Evolutionary conservation across 2,329 filamentous ascomycete genomes (phyloP), one percentile per base, ranked within the genome.

Genomic region (Cladosporium sphaerospermum): DNA sequence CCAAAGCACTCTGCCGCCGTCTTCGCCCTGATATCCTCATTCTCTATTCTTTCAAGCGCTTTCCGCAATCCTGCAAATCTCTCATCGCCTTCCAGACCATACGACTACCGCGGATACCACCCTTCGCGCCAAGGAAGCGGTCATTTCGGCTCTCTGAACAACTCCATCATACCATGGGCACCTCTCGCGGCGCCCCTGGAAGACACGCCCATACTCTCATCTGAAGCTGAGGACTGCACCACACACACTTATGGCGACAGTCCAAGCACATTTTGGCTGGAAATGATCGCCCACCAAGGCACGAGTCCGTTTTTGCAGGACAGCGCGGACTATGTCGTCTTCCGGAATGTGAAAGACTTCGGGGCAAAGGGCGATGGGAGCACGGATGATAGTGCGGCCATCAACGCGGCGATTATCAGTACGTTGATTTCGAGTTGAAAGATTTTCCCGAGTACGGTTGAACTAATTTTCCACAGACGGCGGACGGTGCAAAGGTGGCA

Each of bases 341-440:
- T 70, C 62, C 73, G 74, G 48, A 75, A 76, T 50, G 73, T 76
- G 33, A 72, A 69, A 57, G 68, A 69, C 55, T 74, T 64, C 46
- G 70, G 66, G 44, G 68, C 69, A 33, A 64, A 61, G 71, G 81
- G 81, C 58, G 82, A 85, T 62, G 83, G 83, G 10, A 69, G 73
- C 2, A 86, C 86, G n/a, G 92, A 96, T 66, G 92, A 96, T 67
- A 96, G 90, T 0, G 84, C 72, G 1, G 89, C 90, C 52, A 95
- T 97, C 78, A 96, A 96, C 73, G 70, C 75, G 42, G 89, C 89
- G 56, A 86, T 96, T 62, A 77, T 81, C 13, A 4, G 48, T 51
- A 51, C 8, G 40, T 13, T 9, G 9, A 13, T 2, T 68, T 62
- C 2, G 23, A 23, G 4, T 5, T 23, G 23, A 23, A 64, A 64